Evolutionary conservation across 23 red algal species (phyloP).

Genomic region (Agarophyton chilense): DNA sequence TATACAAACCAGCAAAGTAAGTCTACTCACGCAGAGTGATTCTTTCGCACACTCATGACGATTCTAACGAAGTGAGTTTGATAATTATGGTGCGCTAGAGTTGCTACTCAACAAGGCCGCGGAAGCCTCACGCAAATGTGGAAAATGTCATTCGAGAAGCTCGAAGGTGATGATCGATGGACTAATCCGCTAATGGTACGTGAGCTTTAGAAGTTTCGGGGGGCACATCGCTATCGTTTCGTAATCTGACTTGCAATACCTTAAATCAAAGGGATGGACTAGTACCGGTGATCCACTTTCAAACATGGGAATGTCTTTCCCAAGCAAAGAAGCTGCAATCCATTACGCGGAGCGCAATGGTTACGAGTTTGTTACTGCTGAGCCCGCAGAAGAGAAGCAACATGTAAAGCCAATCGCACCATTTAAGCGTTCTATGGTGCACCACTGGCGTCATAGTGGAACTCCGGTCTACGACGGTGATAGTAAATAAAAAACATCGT

Average conservation of each 20-base stretch:
- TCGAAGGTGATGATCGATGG: conserved; percentile 91
- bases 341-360: conserved; percentile 88
- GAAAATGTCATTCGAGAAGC: conserved; percentile 90
- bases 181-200: conserved; percentile 98
- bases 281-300: conserved; percentile 95
- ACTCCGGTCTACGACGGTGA: conserved; percentile 59
- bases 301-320: conserved; percentile 85
- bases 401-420: conserved; percentile 79
- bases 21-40: not conserved
- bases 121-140: conserved; percentile 85
- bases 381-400: conserved; percentile 82
- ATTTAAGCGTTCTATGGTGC: conserved; percentile 92
- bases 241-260: not conserved
- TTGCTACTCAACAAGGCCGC: conserved; percentile 93
- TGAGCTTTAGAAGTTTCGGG: not conserved
- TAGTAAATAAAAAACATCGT: not conserved
- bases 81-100: conserved; percentile 12
- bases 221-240: no score
- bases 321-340: conserved; percentile 87
- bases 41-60: not conserved
- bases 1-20: conserved; percentile 84
- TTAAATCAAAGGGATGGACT: conserved; percentile 87
- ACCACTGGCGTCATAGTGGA: conserved; percentile 94
- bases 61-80: not conserved
- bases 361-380: conserved; percentile 72